Evolutionary conservation across 495 filamentous ascomycete species (phyloP).

Genomic region (Daldinia loculata): DNA sequence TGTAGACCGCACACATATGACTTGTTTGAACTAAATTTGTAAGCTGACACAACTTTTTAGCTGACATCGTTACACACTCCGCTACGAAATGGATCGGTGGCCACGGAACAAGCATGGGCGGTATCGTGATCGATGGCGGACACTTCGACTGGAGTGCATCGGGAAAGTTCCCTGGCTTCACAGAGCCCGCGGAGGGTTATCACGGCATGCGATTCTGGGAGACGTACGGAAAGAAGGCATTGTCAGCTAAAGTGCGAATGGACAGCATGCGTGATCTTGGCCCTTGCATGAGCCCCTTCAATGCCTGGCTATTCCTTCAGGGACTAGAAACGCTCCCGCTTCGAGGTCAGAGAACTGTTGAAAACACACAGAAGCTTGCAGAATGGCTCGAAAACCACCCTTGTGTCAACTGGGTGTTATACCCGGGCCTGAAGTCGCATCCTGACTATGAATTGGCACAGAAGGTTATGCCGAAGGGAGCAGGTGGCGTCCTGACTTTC

Average conservation of each 20-base stretch:
- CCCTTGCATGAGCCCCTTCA: constrained; percentile 53
- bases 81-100: constrained; percentile 57
- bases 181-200: constrained; percentile 53
- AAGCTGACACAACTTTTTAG: constrained; percentile 42
- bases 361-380: constrained; percentile 52
- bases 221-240: constrained; percentile 51
- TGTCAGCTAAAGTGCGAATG: constrained; percentile 53
- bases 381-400: constrained; percentile 52
- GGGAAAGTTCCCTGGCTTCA: constrained; percentile 55
- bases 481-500: constrained; percentile 53
- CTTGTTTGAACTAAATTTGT: background rate
- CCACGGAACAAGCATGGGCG: constrained; percentile 55
- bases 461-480: constrained; percentile 49
- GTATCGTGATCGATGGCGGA: constrained; percentile 54
- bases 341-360: constrained; percentile 49
- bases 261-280: constrained; percentile 55
- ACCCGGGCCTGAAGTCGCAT: constrained; percentile 52
- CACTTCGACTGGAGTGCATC: constrained; percentile 54
- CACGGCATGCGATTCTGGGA: constrained; percentile 56
- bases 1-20: constrained; percentile 8
- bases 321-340: constrained; percentile 51
- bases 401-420: constrained; percentile 52
- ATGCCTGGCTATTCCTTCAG: constrained; percentile 54
- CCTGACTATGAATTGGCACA: constrained; percentile 50
- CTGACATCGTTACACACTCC: constrained; percentile 55